Conservation (phyloP, 208 protist species). For the Leishmania arabica region DNA sequence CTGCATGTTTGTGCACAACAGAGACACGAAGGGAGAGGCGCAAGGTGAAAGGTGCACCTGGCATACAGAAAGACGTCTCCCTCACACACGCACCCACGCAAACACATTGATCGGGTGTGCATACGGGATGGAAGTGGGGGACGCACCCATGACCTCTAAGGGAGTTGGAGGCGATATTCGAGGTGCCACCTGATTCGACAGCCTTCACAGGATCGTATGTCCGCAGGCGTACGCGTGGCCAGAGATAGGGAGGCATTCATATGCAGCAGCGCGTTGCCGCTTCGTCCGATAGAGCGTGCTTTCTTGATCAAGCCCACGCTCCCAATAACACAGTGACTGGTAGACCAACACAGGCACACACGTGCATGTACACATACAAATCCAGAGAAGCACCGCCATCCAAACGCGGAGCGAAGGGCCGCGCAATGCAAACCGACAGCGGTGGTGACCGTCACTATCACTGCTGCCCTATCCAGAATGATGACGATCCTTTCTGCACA, state of each 20-base stretch:
- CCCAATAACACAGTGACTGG: neutral
- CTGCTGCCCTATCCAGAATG: neutral
- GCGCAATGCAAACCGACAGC: neutral
- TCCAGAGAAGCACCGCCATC: neutral
- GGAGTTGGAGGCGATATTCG: neutral
- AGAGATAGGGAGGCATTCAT: neutral
- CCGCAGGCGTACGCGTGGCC: neutral
- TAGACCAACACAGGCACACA: neutral
- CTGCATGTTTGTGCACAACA: neutral
- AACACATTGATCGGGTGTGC: neutral
- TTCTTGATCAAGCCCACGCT: neutral
- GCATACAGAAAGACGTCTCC: neutral
- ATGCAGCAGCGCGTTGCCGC: neutral
- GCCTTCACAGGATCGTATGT: neutral
- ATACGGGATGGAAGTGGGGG: neutral
- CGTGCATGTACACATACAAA: neutral
- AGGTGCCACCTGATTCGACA: neutral
- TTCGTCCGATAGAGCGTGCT: neutral
- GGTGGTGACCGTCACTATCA: too few relatives aligned
- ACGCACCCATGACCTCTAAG: neutral
- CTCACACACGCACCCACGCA: neutral
- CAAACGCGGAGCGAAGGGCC: neutral
- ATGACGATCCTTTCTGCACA: neutral
- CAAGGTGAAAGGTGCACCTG: neutral
- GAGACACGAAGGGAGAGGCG: neutral